These are phyloP conservation scores for Chalciporus piperatus DNA, from an alignment of 768 basidiomycete species.

Conservation along the genomic window DNA sequence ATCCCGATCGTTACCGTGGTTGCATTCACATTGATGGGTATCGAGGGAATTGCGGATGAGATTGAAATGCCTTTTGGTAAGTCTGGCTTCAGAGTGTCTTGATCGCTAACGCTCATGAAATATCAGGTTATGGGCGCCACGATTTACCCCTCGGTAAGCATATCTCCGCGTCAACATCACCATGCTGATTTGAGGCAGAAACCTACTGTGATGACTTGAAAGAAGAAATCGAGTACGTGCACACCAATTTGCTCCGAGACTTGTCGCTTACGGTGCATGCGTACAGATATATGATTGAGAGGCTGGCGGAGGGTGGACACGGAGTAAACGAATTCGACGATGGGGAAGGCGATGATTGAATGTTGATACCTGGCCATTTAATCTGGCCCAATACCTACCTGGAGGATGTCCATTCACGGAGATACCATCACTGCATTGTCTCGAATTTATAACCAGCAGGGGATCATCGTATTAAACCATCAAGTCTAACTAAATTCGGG, in stretches of 20 bases:
- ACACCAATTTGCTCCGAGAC: not conserved
- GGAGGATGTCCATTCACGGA: not conserved
- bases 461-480: not conserved
- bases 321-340: constrained; percentile 75
- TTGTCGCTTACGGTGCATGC: not conserved
- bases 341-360: constrained; percentile 82
- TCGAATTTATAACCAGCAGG: not conserved
- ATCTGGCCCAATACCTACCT: not conserved
- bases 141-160: constrained; percentile 75
- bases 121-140: constrained; percentile 53
- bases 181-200: constrained; percentile 40
- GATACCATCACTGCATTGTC: not conserved
- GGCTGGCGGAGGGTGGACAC: constrained; percentile 71
- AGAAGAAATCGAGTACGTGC: constrained; percentile 76
- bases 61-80: constrained; percentile 94
- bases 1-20: constrained; percentile 85
- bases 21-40: constrained; percentile 90
- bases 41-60: constrained; percentile 93
- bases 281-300: constrained; percentile 62
- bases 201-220: constrained; percentile 83
- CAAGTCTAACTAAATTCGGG: constrained; percentile 74
- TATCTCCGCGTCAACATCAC: not conserved
- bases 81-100: constrained; percentile 12
- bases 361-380: constrained; percentile 2
- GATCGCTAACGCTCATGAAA: constrained; percentile 2